phyloP scores from a whole-genome alignment of 2,329 filamentous ascomycete genomes.

The Arthrocladium fulminans region DNA sequence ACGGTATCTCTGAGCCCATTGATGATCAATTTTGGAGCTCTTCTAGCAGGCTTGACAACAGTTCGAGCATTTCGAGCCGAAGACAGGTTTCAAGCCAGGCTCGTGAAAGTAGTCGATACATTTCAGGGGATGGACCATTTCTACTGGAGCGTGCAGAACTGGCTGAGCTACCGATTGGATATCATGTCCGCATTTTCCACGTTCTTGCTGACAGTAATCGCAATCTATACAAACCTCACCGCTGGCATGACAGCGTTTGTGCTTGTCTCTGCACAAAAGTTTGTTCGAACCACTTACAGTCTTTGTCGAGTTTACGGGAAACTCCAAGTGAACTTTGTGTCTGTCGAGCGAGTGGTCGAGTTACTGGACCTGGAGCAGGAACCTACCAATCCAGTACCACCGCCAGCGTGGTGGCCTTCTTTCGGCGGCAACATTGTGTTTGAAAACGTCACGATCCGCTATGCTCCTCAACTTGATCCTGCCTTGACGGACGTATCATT shows the following conservation, averaged over 20 bases:
- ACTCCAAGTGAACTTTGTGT: conserved; percentile 86
- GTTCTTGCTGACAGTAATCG: conserved; percentile 63
- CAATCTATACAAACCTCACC: conserved; percentile 64
- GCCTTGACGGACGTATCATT: conserved; percentile 62
- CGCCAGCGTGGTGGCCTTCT: conserved; percentile 68
- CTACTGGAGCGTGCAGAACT: conserved; percentile 81
- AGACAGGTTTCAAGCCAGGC: conserved; percentile 66
- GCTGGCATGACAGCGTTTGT: conserved; percentile 78
- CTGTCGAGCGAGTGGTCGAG: conserved; percentile 77
- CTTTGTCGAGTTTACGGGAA: conserved; percentile 74
- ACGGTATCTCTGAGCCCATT: conserved; percentile 83
- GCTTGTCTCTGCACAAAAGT: conserved; percentile 56
- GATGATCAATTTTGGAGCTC: conserved; percentile 84
- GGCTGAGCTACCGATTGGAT: conserved; percentile 75
- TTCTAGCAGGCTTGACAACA: conserved; percentile 76
- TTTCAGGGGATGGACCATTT: conserved; percentile 96
- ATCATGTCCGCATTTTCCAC: conserved; percentile 62
- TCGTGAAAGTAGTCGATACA: conserved; percentile 71
- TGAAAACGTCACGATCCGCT: conserved; percentile 66
- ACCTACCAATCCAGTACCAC: conserved; percentile 54
- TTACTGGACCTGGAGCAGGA: conserved; percentile 72
- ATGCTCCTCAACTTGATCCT: conserved; percentile 67
- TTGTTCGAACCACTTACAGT: conserved; percentile 60
- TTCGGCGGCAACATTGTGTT: conserved; percentile 66
- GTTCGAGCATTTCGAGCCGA: conserved; percentile 77